Base-by-base conservation (phyloP, 345 rosid species). In the Hibiscus tridactylites region DNA sequence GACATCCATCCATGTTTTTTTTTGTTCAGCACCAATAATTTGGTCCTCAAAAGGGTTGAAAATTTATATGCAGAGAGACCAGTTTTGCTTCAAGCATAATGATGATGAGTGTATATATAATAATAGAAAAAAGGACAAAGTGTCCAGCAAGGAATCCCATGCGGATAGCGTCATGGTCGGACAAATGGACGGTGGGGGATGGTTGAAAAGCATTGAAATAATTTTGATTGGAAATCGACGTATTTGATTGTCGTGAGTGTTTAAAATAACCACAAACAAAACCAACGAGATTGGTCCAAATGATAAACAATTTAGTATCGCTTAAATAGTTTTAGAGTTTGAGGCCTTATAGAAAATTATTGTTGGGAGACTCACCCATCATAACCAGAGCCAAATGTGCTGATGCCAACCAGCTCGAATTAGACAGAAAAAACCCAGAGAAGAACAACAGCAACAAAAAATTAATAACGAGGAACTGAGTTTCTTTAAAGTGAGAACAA, bases 1-100 rank as follows among this genome's bases (percentile, higher is more conserved):
- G 53, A 31, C 73, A 77, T 47, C 58, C 75, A 35, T 80, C 81
- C 85, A 85, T 65, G 70, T 80, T 4, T 29, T 16, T n/a, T 17
- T 19, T 3, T 9, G 47, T 56, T 56, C 59, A 33, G 54, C 31
- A 4, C 7, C 1, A 15, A 16, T 13, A 21, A 57, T 71, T 17
- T 47, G 28, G 39, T 28, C 0, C 9, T 29, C 24, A 33, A 11
- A 54, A 19, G 21, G 33, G 56, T 9, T 46, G 3, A 33, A 19
- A 56, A 61, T 44, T 26, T 71, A 15, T 66, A 26, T 67, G 46
- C n/a, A 4, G 26, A 15, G 16, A 50, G 54, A 62, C 21, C 13
- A 39, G 12, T 37, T 12, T 44, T 12, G 15, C 9, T 57, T 3
- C 33, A 56, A 5, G 19, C 17, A 19, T 6, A 1, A n/a, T 35